These are phyloP conservation scores for Ogataea nonfermentans DNA, from an alignment of 805 yeast genomes.

Conservation along the genomic window DNA sequence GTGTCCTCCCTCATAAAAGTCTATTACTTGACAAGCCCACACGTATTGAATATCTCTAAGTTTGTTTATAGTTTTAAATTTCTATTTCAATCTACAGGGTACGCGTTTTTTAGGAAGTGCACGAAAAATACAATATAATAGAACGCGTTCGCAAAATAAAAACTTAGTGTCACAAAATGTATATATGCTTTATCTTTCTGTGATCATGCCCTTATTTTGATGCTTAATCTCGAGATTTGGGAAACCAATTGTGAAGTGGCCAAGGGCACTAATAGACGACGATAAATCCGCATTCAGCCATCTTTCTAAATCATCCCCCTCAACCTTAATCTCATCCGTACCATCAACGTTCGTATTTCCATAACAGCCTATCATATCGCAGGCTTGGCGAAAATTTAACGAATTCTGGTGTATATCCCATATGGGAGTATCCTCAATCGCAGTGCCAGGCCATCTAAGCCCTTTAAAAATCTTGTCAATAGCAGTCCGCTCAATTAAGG, in stretches of 20 bases:
- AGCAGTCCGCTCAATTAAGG: slow-evolving; percentile 16
- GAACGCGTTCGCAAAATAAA: not conserved
- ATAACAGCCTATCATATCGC: slow-evolving; percentile 18
- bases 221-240: too few species aligned
- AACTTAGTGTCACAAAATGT: not conserved
- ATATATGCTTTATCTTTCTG: too few species aligned
- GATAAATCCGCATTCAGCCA: slow-evolving; percentile 5
- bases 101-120: slow-evolving; percentile 6
- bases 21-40: not conserved
- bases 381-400: slow-evolving; percentile 17
- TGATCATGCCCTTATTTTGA: too few species aligned
- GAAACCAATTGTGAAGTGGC: too few species aligned
- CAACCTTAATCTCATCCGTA: slow-evolving; percentile 1
- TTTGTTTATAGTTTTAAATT: slow-evolving; percentile 8
- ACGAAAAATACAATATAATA: slow-evolving; percentile 2
- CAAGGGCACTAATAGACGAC: too few species aligned
- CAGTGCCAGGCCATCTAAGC: slow-evolving; percentile 19
- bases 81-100: slow-evolving; percentile 1
- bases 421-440: slow-evolving; percentile 11
- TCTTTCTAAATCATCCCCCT: slow-evolving; percentile 2
- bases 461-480: slow-evolving; percentile 9
- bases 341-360: slow-evolving; percentile 4
- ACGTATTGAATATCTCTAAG: not conserved
- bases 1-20: too few species aligned
- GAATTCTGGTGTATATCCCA: slow-evolving; percentile 19